phyloP scores from a whole-genome alignment of 306 rosid species.

The Citrullus amarus region DNA sequence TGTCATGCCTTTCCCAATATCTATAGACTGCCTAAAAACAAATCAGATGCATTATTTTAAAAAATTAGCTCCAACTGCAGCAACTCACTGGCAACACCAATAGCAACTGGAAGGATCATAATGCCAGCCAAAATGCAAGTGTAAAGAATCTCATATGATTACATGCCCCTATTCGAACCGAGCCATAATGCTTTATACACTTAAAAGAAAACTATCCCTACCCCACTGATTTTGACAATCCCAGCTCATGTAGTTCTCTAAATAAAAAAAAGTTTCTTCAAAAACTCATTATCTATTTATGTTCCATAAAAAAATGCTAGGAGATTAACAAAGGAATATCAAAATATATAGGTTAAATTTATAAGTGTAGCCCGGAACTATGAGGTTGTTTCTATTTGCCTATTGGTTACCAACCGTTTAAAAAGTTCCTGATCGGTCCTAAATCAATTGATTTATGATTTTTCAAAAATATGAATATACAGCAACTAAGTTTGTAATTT shows the following conservation, averaged over 20 bases:
- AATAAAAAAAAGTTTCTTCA: background rate
- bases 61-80: background rate
- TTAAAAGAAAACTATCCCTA: background rate
- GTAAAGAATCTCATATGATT: background rate
- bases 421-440: too few species aligned
- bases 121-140: background rate
- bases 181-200: background rate
- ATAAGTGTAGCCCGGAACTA: too few species aligned
- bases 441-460: too few species aligned
- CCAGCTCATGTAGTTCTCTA: background rate
- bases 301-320: background rate
- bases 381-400: too few species aligned
- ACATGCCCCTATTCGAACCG: background rate
- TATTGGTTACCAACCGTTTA: too few species aligned
- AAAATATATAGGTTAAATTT: background rate
- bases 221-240: background rate
- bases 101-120: background rate
- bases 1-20: slow-evolving; percentile 87
- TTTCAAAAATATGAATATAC: too few species aligned
- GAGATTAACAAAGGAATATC: background rate
- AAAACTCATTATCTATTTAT: background rate
- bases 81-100: background rate
- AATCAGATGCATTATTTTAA: slow-evolving; percentile 16
- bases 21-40: slow-evolving; percentile 65
- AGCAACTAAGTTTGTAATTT: too few species aligned